Percentiles rank a stretch among this genome's conserved stretches.
Evolutionary conservation across 768 basidiomycete genomes (phyloP).

Genomic region (Tephrocybe rancida): DNA sequence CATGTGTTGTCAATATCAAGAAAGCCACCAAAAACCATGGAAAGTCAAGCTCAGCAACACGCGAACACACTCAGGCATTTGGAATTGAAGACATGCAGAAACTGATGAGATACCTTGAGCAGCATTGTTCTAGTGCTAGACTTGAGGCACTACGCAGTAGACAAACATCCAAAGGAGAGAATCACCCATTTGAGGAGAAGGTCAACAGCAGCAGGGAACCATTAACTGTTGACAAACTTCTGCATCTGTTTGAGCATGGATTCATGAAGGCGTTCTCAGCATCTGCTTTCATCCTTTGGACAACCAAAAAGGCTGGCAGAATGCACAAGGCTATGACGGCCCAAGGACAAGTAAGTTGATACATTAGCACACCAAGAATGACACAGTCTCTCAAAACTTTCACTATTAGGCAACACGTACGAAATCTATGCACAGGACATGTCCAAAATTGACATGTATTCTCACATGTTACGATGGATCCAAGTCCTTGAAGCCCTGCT

Average conservation of each 20-base stretch:
- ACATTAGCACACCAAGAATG: neutral
- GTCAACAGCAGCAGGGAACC: neutral
- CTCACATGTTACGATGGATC: conserved; percentile 27
- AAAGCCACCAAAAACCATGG: conserved; percentile 25
- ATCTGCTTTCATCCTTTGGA: conserved; percentile 31
- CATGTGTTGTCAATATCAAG: conserved; percentile 22
- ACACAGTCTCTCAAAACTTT: too few relatives aligned
- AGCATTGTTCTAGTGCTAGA: conserved; percentile 13
- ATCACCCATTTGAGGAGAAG: too few relatives aligned
- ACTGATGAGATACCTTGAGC: conserved; percentile 28
- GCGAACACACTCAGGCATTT: conserved; percentile 33
- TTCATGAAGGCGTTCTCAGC: conserved; percentile 29
- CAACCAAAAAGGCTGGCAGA: conserved; percentile 20
- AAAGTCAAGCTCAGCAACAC: conserved; percentile 22
- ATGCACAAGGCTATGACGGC: conserved; percentile 19
- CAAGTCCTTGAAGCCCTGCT: conserved; percentile 19
- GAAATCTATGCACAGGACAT: conserved; percentile 36
- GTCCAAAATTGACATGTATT: conserved; percentile 28
- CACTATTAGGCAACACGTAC: conserved; percentile 27
- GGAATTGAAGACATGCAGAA: conserved; percentile 29
- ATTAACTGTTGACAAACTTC: conserved; percentile 7
- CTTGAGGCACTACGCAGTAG: conserved; percentile 1
- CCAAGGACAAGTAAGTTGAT: conserved; percentile 2
- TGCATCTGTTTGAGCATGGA: conserved; percentile 23
- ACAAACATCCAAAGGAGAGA: too few relatives aligned